Evolutionary conservation across 1,284 basidiomycete genomes (phyloP).

Genomic region (Irpex sp.): DNA sequence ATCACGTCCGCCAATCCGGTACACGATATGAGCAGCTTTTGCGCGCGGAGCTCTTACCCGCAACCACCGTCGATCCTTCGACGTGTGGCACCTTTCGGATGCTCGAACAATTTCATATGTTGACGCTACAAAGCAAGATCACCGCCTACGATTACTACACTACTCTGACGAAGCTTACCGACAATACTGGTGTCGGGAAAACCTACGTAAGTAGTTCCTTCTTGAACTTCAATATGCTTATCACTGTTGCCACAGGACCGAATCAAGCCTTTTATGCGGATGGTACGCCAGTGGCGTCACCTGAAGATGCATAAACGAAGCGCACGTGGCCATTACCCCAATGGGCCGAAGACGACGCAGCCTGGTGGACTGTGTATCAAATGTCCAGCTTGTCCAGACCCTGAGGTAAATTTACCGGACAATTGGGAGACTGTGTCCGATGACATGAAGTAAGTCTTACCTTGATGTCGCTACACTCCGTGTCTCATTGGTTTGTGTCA

Average conservation of each 20-base stretch:
- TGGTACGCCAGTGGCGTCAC: slow-evolving; percentile 6
- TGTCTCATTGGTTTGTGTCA: slow-evolving; percentile 16
- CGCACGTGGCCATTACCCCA: slow-evolving; percentile 9
- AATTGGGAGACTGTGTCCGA: slow-evolving; percentile 3
- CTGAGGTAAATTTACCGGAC: slow-evolving; percentile 1
- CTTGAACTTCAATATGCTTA: background rate
- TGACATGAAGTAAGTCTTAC: slow-evolving; percentile 3
- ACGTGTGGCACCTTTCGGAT: slow-evolving; percentile 6
- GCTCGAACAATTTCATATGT: slow-evolving; percentile 6
- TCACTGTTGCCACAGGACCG: slow-evolving; percentile 8
- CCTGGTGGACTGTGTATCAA: background rate
- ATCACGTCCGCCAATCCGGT: slow-evolving; percentile 3
- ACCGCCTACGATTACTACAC: slow-evolving; percentile 11
- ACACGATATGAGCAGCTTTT: no score
- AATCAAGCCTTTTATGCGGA: background rate
- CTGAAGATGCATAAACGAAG: slow-evolving; percentile 8
- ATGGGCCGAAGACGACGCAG: background rate
- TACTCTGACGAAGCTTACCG: slow-evolving; percentile 1
- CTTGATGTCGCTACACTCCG: slow-evolving; percentile 13
- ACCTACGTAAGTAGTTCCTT: slow-evolving; percentile 3
- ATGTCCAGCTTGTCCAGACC: slow-evolving; percentile 8
- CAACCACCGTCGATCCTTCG: slow-evolving; percentile 1
- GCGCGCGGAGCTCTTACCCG: slow-evolving; percentile 6
- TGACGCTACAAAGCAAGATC: slow-evolving; percentile 10
- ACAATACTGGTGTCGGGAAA: background rate